Conservation (phyloP, 2,329 filamentous ascomycete genomes). For the Pestalotiopsis fici region DNA sequence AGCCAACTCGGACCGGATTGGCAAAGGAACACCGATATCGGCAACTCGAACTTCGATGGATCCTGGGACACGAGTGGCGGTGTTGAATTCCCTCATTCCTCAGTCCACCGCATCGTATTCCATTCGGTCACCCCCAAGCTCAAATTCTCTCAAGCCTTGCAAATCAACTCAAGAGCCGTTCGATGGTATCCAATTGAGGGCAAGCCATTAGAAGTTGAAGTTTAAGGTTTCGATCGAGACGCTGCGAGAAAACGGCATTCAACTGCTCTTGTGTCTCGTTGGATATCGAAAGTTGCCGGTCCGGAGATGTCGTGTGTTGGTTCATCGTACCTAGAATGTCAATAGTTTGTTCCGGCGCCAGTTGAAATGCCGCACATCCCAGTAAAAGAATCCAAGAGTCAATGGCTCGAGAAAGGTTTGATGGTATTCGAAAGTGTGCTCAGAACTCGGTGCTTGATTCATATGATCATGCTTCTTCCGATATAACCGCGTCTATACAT, state of each 20-base stretch:
- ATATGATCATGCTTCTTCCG: slow-evolving; percentile 7
- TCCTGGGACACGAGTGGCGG: neutral
- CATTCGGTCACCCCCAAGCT: neutral
- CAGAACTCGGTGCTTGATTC: slow-evolving; percentile 4
- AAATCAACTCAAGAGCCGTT: too few species aligned
- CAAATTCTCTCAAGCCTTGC: neutral
- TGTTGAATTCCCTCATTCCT: neutral
- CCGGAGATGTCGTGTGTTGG: neutral
- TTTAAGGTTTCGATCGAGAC: too few species aligned
- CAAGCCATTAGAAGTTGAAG: too few species aligned
- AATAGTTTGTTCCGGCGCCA: neutral
- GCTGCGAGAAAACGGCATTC: too few species aligned
- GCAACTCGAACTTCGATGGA: neutral
- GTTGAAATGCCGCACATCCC: neutral
- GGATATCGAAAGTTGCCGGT: neutral
- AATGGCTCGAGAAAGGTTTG: neutral
- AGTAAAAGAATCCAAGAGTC: neutral
- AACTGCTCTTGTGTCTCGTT: too few species aligned
- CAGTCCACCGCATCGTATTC: neutral
- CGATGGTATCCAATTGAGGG: too few species aligned
- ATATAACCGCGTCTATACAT: slow-evolving; percentile 13
- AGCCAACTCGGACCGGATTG: too few species aligned
- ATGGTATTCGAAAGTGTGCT: neutral
- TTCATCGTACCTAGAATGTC: neutral
- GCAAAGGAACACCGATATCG: neutral